A percentile compares a stretch with the other conserved stretches of the same genome.
phyloP scores from a whole-genome alignment of 2,329 filamentous ascomycete genomes.

The Colletotrichum tropicicola region DNA sequence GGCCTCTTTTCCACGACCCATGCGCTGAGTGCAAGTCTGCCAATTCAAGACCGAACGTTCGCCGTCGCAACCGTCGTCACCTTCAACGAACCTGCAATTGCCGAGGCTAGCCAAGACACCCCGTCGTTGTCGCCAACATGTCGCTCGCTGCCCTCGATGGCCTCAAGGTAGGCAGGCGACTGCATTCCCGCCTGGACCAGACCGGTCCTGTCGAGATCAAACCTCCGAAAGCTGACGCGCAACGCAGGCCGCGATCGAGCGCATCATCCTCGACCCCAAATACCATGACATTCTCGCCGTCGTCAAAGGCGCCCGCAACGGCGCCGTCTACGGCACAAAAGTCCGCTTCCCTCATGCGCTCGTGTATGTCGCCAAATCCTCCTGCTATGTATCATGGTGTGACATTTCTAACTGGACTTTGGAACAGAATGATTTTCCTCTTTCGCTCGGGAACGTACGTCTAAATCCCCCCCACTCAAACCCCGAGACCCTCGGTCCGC shows the following conservation, averaged over 20 bases:
- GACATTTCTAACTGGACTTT: conserved; percentile 5
- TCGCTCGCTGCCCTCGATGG: conserved; percentile 29
- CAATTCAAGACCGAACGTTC: conserved; percentile 6
- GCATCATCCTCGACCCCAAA: conserved; percentile 80
- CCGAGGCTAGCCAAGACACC: conserved; percentile 26
- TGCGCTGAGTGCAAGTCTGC: conserved; percentile 5
- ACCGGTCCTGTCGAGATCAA: background rate
- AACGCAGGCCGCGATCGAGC: conserved; percentile 73
- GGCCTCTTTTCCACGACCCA: background rate
- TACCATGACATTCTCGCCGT: conserved; percentile 88
- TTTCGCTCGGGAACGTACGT: conserved; percentile 90
- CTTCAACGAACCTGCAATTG: conserved; percentile 4
- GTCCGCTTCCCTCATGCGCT: conserved; percentile 98
- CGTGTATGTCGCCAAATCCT: conserved; percentile 60
- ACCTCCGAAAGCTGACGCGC: background rate
- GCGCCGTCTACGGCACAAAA: conserved; percentile 95
- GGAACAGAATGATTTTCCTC: conserved; percentile 86
- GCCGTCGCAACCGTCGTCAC: background rate
- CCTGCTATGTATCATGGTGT: background rate
- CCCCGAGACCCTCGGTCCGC: background rate
- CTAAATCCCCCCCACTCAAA: conserved; percentile 10
- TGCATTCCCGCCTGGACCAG: background rate
- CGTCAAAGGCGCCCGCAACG: conserved; percentile 94
- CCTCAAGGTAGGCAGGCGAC: conserved; percentile 19
- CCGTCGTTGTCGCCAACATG: conserved; percentile 8